A percentile compares a stretch with the other conserved stretches of the same genome.
These are phyloP conservation scores for Beauveria bassiana DNA, from an alignment of 2,329 filamentous ascomycete genomes.

Conservation along the genomic window DNA sequence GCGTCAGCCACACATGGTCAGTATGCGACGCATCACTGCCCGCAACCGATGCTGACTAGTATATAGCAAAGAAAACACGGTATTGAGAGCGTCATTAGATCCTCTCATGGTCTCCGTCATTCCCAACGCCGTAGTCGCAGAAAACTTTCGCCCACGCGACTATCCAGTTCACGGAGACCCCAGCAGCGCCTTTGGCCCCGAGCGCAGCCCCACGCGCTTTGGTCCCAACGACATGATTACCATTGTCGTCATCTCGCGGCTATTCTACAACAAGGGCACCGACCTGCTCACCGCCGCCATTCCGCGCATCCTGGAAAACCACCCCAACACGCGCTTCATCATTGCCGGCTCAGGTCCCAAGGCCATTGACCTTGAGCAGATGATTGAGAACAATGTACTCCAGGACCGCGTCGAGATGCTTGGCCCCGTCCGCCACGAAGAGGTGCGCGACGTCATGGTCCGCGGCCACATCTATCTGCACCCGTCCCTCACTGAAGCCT, in stretches of 20 bases:
- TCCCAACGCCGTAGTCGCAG: constrained; percentile 92
- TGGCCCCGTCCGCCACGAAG: constrained; percentile 86
- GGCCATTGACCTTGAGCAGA: constrained; percentile 95
- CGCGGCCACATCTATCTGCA: constrained; percentile 94
- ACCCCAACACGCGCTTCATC: constrained; percentile 92
- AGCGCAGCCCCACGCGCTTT: constrained; percentile 56
- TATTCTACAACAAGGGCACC: constrained; percentile 98
- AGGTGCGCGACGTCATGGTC: constrained; percentile 96
- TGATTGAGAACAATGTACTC: constrained; percentile 89
- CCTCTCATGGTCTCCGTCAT: constrained; percentile 97
- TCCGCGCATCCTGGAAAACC: constrained; percentile 78
- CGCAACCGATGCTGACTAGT: constrained; percentile 14
- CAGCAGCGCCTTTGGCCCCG: constrained; percentile 29
- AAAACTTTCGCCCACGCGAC: constrained; percentile 74
- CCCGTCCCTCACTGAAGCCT: constrained; percentile 90
- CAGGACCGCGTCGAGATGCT: constrained; percentile 92
- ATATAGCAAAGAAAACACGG: constrained; percentile 89
- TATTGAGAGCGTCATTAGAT: constrained; percentile 86
- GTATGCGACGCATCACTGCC: constrained; percentile 16
- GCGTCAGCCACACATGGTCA: constrained; percentile 95
- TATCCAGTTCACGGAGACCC: constrained; percentile 27
- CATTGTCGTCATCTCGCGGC: constrained; percentile 91
- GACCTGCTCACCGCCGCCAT: constrained; percentile 96
- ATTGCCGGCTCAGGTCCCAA: constrained; percentile 95
- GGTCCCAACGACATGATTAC: constrained; percentile 83